Conservation (phyloP, 177 flowering plant genomes). For the Vitis hybrid region DNA sequence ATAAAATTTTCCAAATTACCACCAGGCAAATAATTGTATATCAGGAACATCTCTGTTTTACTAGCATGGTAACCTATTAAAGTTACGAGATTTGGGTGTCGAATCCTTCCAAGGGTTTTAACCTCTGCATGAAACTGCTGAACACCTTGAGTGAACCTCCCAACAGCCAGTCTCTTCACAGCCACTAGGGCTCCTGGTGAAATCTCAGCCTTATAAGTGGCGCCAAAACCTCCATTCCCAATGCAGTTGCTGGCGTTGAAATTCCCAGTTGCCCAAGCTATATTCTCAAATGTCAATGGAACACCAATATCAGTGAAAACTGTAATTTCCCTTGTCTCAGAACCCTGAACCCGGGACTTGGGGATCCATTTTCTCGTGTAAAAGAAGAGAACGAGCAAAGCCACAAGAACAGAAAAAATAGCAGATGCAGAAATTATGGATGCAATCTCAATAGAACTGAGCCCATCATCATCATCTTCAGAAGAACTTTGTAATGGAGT, state of each 20-base stretch:
- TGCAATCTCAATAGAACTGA: slow-evolving; percentile 55
- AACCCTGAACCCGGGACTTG: slow-evolving; percentile 31
- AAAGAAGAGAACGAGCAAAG: slow-evolving; percentile 37
- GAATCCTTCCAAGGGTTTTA: slow-evolving; percentile 44
- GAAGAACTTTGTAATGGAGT: slow-evolving; percentile 18
- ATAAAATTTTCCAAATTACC: slow-evolving; percentile 59
- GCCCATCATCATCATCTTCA: slow-evolving; percentile 10
- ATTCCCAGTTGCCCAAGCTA: slow-evolving; percentile 42
- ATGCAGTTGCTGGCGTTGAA: slow-evolving; percentile 53
- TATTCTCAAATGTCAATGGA: slow-evolving; percentile 41
- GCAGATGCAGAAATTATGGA: slow-evolving; percentile 59
- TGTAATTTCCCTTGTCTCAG: slow-evolving; percentile 34
- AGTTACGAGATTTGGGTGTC: slow-evolving; percentile 61
- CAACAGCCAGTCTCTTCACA: slow-evolving; percentile 55
- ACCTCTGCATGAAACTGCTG: slow-evolving; percentile 66
- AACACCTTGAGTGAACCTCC: slow-evolving; percentile 45
- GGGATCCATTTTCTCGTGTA: slow-evolving; percentile 35
- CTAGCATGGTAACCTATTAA: slow-evolving; percentile 61
- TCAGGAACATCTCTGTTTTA: slow-evolving; percentile 64
- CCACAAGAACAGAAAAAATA: slow-evolving; percentile 47
- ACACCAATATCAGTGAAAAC: slow-evolving; percentile 42
- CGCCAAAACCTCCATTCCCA: slow-evolving; percentile 61
- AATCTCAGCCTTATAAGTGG: slow-evolving; percentile 68
- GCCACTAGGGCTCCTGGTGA: slow-evolving; percentile 48
- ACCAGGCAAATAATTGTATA: slow-evolving; percentile 65